Evolutionary conservation across 2,329 filamentous ascomycete species (phyloP).

Genomic region (Hymenoscyphus fraxineus): DNA sequence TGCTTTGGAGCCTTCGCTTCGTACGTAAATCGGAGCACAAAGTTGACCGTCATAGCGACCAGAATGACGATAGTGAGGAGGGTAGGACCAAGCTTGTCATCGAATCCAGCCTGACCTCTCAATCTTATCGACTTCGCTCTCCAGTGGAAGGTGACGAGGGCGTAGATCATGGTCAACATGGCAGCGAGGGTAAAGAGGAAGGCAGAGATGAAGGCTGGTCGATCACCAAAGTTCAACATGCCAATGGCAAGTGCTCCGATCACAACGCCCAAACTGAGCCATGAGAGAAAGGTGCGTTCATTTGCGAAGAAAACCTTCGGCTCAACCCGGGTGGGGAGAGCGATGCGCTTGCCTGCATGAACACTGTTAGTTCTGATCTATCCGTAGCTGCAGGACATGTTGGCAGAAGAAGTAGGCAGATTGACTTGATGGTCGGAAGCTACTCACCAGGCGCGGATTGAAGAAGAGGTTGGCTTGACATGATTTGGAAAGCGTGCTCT

Average conservation of each 20-base stretch:
- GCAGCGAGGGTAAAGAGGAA: conserved; percentile 92
- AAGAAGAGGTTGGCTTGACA: conserved; percentile 96
- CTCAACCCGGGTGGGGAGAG: conserved; percentile 94
- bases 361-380: not conserved
- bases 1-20: conserved; percentile 19
- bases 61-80: conserved; percentile 82
- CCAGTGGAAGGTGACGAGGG: conserved; percentile 95
- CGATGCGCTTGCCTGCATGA: conserved; percentile 85
- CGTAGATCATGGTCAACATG: conserved; percentile 94
- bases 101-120: conserved; percentile 90
- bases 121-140: conserved; percentile 86
- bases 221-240: conserved; percentile 96
- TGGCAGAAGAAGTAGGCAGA: not conserved
- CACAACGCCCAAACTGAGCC: conserved; percentile 99
- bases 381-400: not conserved
- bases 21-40: conserved; percentile 71
- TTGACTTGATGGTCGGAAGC: conserved; percentile 6
- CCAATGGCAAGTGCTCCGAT: conserved; percentile 94
- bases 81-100: conserved; percentile 92
- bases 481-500: conserved; percentile 37
- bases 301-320: conserved; percentile 99
- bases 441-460: conserved; percentile 82
- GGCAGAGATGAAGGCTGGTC: conserved; percentile 87
- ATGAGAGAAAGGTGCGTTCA: conserved; percentile 97
- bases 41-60: conserved; percentile 91